These are phyloP conservation scores for Xerocomellus amylosporus DNA, from an alignment of 768 basidiomycete species.

Conservation along the genomic window DNA sequence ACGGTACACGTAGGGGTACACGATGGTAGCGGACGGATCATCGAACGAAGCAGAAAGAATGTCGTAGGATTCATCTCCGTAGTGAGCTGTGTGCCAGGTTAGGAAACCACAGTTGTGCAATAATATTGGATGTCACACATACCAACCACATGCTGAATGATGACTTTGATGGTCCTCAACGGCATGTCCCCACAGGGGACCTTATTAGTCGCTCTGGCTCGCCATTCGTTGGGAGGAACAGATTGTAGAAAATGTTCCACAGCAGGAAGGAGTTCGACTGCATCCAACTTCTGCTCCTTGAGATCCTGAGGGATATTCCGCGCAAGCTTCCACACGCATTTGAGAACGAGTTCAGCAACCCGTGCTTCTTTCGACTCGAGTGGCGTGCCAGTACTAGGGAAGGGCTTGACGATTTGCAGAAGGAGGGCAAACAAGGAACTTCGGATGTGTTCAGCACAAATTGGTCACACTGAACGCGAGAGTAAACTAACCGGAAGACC, in stretches of 20 bases:
- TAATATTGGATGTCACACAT: slow-evolving; percentile 35
- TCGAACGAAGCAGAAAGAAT: slow-evolving; percentile 88
- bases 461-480: background rate
- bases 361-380: slow-evolving; percentile 79
- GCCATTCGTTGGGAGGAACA: slow-evolving; percentile 95
- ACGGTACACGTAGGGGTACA: slow-evolving; percentile 92
- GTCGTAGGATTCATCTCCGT: slow-evolving; percentile 89
- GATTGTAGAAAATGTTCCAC: slow-evolving; percentile 93
- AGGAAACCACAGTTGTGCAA: slow-evolving; percentile 16
- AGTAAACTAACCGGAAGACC: slow-evolving; percentile 71
- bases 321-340: slow-evolving; percentile 98
- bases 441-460: slow-evolving; percentile 9
- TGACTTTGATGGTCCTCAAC: slow-evolving; percentile 93
- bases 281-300: slow-evolving; percentile 72
- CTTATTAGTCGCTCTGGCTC: slow-evolving; percentile 83
- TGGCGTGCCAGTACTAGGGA: slow-evolving; percentile 69
- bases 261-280: slow-evolving; percentile 85
- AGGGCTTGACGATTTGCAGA: slow-evolving; percentile 78
- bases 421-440: slow-evolving; percentile 72
- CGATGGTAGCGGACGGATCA: slow-evolving; percentile 95
- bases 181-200: slow-evolving; percentile 99
- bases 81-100: slow-evolving; percentile 52
- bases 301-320: slow-evolving; percentile 93
- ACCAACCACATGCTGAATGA: slow-evolving; percentile 97
- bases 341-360: slow-evolving; percentile 88